A percentile compares a stretch with the other conserved stretches of the same genome.
Conservation (phyloP, 768 basidiomycete species). For the Mycena alexandri region DNA sequence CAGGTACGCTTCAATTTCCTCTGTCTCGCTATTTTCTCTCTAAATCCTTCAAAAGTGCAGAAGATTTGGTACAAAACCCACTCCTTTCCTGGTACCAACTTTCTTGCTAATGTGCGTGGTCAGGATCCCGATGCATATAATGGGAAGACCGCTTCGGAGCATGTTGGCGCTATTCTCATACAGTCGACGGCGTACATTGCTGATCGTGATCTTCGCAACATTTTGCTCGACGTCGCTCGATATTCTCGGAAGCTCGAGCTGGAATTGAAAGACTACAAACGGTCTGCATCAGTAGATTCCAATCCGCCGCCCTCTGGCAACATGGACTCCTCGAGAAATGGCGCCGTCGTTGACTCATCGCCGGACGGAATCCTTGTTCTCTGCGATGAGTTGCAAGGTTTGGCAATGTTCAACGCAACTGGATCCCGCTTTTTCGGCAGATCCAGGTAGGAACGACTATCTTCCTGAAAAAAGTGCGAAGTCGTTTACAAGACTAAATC, state of each 20-base stretch:
- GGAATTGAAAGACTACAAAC: slow-evolving; percentile 12
- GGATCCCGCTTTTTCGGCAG: slow-evolving; percentile 42
- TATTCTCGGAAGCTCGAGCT: slow-evolving; percentile 30
- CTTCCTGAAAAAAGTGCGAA: too few species aligned
- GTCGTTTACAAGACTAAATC: too few species aligned
- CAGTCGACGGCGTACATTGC: slow-evolving; percentile 37
- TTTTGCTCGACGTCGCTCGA: slow-evolving; percentile 32
- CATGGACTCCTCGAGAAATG: background rate
- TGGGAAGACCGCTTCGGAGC: slow-evolving; percentile 59
- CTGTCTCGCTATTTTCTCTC: background rate
- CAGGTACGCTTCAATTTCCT: background rate
- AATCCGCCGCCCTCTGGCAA: background rate
- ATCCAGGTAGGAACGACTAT: slow-evolving; percentile 23
- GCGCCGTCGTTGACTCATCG: slow-evolving; percentile 4
- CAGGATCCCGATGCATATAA: slow-evolving; percentile 11
- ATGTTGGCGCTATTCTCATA: slow-evolving; percentile 41
- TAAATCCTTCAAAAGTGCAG: background rate
- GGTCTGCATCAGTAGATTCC: slow-evolving; percentile 3
- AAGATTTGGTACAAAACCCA: background rate
- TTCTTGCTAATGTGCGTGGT: too few species aligned
- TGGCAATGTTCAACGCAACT: slow-evolving; percentile 10
- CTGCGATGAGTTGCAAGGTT: slow-evolving; percentile 12
- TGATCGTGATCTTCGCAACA: slow-evolving; percentile 23
- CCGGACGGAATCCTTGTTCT: slow-evolving; percentile 24
- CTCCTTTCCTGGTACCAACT: background rate